Base-by-base conservation (phyloP, 352 stramenopile species). In the Phytophthora ramorum region DNA sequence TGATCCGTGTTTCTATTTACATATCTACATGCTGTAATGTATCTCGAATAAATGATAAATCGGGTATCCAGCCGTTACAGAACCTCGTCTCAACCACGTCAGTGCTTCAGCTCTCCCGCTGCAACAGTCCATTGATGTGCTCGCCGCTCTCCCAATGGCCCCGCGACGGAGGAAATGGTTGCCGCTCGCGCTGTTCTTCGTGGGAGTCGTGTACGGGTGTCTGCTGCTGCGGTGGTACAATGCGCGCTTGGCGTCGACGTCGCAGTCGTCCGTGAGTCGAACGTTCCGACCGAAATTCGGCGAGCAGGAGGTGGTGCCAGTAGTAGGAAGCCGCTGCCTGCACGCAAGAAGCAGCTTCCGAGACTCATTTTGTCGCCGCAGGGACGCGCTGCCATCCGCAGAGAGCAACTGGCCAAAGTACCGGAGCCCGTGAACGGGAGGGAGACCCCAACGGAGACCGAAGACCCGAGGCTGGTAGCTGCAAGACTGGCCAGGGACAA, bases 151-250 rank as follows among this genome's bases (percentile, higher is more conserved):
- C 22, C 26, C 22, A 24, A 49, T 55, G 32, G 1, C 35, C 16
- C 32, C 22, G 28, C 22, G 26, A 24, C 47, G 26, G 19, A 43
- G 54, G 24, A 35, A n/a, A 45, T 53, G 34, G 41, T 6, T 60
- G 14, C 24, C 45, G 12, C 24, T 46, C 6, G 19, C 52, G 9
- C 6, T 66, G 19, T 20, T 71, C 12, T 12, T 52, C 13, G 4
- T 55, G 26, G 48, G 24, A 2, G 7, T 49, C 1, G 4, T 63
- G 41, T 63, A 71, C 43, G 40, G 40, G 17, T 47, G 7, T 16
- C 10, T 63, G 8, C 1, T 71, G 26, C 28, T 66, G 56, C 30
- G 66, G 8, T 71, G 63, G 63, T 66, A 48, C 49, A 71, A 54
- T 34, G 26, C 37, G 0, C 13, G 3, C 51, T 32, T 66, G 46